Evolutionary conservation across 164 flowering plant species (phyloP), one percentile per base, ranked within the genome.

Genomic region (Dillenia suffruticosa): DNA sequence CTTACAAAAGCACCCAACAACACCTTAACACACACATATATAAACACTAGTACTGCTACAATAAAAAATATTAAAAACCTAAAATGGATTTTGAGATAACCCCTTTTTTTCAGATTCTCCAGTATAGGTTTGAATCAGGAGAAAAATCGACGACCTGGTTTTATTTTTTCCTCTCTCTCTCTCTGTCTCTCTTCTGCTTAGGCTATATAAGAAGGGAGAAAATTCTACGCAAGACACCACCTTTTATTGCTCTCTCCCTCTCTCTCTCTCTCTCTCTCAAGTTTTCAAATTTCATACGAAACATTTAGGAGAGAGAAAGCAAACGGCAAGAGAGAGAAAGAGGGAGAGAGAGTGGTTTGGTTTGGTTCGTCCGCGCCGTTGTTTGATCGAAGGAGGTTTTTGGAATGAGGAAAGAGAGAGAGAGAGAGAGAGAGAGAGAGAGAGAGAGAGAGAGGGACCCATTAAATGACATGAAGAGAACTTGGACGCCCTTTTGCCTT

Each of bases 401-500:
- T 2, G 51, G 10, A 64, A 19, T 9, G 47, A 58, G 46, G 44
- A 19, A 62, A 61, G 48, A 54, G 55, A 51, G 60, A 57, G 59
- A 43, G 24, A 43, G 24, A 26, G 32, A 7, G 3, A 58, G 10
- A 70, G 32, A 9, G 47, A 56, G 46, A 40, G 32, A 59, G 68
- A 54, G 51, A 62, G 69, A 57, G 58, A 49, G 48, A 51, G 55
- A 3, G 76, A 63, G 81, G 84, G 86, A 12, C 81, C 84, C 76
- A 49, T 54, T 2, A 11, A 61, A 52, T 52, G 68, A 78, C 84
- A 77, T 87, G 89, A 84, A 78, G 87, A 75, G 89, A 79, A 87
- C 88, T 84, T 84, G 56, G 91, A 86, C 91, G 74, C 80, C 54
- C 70, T 79, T 81, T 72, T 48, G 82, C 56, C 24, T 44, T 11